These are phyloP conservation scores for Globisporangium cederbergense DNA, from an alignment of 352 stramenopile genomes.

Conservation along the genomic window DNA sequence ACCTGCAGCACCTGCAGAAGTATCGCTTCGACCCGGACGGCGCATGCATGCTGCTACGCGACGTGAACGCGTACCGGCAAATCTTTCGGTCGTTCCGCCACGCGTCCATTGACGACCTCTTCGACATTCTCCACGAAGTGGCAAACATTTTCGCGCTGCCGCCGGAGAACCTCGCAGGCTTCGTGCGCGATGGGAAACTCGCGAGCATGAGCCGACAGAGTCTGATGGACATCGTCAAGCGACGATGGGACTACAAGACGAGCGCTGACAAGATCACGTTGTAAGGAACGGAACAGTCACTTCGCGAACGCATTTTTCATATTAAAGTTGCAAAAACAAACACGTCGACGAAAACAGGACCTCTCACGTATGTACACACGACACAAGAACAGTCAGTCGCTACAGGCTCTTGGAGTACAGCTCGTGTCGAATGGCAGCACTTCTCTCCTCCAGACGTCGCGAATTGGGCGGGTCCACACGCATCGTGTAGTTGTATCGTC, in stretches of 20 bases:
- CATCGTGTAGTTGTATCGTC: constrained; percentile 89
- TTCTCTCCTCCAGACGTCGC: constrained; percentile 81
- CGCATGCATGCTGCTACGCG: constrained; percentile 75
- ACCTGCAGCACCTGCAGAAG: constrained; percentile 70
- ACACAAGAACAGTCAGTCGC: not conserved
- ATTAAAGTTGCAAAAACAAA: not conserved
- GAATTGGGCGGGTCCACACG: constrained; percentile 84
- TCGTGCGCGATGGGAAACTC: constrained; percentile 71
- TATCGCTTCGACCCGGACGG: constrained; percentile 81
- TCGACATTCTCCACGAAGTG: constrained; percentile 78
- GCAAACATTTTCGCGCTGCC: constrained; percentile 80
- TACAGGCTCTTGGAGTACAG: constrained; percentile 86
- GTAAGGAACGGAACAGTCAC: constrained; percentile 14
- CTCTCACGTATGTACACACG: not conserved
- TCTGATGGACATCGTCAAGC: constrained; percentile 66
- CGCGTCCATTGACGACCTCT: constrained; percentile 53
- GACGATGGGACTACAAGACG: constrained; percentile 81
- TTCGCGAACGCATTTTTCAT: not conserved
- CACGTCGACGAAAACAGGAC: not conserved
- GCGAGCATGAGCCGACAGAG: constrained; percentile 55
- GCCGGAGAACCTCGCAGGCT: constrained; percentile 71
- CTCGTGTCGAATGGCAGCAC: constrained; percentile 74
- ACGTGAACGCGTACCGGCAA: constrained; percentile 71
- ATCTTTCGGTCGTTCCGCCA: constrained; percentile 51
- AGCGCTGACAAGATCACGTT: constrained; percentile 73